Conservation (phyloP, 352 stramenopile genomes). For the Phytophthora idaei region DNA sequence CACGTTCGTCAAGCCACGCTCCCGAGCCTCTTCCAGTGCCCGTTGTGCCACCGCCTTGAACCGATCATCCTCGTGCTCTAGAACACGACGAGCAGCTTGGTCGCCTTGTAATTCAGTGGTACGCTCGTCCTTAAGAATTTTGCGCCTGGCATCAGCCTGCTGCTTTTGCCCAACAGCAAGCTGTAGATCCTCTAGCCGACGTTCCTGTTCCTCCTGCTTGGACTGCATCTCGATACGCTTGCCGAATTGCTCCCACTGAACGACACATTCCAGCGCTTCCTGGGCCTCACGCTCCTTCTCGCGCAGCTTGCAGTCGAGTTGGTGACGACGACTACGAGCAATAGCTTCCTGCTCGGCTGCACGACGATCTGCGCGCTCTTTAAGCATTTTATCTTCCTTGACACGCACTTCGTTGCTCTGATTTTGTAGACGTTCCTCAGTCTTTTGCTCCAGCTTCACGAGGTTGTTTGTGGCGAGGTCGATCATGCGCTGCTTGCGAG, state of each 20-base stretch:
- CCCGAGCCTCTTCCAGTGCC: constrained; percentile 63
- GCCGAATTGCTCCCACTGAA: constrained; percentile 77
- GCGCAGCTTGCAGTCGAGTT: constrained; percentile 60
- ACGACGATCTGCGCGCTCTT: constrained; percentile 63
- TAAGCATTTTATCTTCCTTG: constrained; percentile 73
- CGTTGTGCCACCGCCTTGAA: constrained; percentile 63
- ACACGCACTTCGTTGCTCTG: constrained; percentile 73
- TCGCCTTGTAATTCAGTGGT: constrained; percentile 38
- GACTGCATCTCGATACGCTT: constrained; percentile 56
- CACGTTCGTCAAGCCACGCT: constrained; percentile 62
- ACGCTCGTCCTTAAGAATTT: constrained; percentile 52
- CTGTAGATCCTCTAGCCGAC: constrained; percentile 57
- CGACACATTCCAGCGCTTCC: constrained; percentile 51
- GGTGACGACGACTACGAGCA: constrained; percentile 54
- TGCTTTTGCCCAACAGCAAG: constrained; percentile 79
- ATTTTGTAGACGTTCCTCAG: constrained; percentile 64
- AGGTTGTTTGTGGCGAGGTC: constrained; percentile 79
- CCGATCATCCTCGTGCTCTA: constrained; percentile 59
- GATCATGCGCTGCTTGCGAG: constrained; percentile 86
- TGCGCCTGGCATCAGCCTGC: constrained; percentile 70
- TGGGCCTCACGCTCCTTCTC: constrained; percentile 44
- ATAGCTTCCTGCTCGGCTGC: constrained; percentile 70
- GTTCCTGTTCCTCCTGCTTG: constrained; percentile 70
- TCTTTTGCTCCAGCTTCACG: constrained; percentile 66
- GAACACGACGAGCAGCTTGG: constrained; percentile 33